Percentiles rank a stretch among this genome's conserved stretches.
Evolutionary conservation across 768 basidiomycete species (phyloP).

Genomic region (Candolleomyces aberdarensis): DNA sequence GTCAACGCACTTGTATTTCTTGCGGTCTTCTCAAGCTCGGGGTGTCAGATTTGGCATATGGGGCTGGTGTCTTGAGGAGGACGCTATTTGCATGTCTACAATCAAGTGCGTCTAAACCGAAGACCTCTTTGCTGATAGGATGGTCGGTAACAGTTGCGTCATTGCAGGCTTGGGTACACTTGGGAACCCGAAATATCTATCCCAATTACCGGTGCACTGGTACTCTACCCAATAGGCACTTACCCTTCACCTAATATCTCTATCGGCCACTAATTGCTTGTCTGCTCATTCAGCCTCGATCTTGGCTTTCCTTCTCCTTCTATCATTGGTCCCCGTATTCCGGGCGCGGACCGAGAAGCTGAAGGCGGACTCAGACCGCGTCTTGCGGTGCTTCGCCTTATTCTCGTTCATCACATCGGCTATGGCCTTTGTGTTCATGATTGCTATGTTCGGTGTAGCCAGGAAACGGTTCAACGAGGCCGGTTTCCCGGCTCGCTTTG

Average conservation of each 20-base stretch:
- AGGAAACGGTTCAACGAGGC: slow-evolving; percentile 27
- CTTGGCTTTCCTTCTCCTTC: not conserved
- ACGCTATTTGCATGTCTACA: slow-evolving; percentile 24
- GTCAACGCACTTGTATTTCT: slow-evolving; percentile 30
- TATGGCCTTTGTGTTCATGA: slow-evolving; percentile 35
- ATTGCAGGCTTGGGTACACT: slow-evolving; percentile 32
- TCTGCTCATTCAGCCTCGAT: not conserved
- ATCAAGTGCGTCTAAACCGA: slow-evolving; percentile 21
- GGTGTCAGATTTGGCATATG: slow-evolving; percentile 41
- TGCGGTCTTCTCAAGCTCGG: slow-evolving; percentile 33
- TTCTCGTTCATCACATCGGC: slow-evolving; percentile 27
- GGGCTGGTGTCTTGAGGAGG: slow-evolving; percentile 40
- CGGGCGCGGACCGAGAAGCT: not conserved
- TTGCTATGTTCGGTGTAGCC: slow-evolving; percentile 32
- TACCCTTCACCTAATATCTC: not conserved
- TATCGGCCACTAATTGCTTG: not conserved
- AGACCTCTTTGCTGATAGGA: not conserved
- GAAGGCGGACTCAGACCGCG: slow-evolving; percentile 23
- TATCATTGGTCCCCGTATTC: not conserved
- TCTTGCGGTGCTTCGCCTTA: slow-evolving; percentile 27
- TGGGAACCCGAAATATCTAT: slow-evolving; percentile 33
- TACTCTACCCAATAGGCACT: slow-evolving; percentile 35
- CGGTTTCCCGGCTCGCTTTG: slow-evolving; percentile 31
- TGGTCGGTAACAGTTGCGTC: not conserved
- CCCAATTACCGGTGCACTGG: slow-evolving; percentile 31